Conservation (phyloP, 1,284 basidiomycete genomes). For the Hortiboletus rubellus region DNA sequence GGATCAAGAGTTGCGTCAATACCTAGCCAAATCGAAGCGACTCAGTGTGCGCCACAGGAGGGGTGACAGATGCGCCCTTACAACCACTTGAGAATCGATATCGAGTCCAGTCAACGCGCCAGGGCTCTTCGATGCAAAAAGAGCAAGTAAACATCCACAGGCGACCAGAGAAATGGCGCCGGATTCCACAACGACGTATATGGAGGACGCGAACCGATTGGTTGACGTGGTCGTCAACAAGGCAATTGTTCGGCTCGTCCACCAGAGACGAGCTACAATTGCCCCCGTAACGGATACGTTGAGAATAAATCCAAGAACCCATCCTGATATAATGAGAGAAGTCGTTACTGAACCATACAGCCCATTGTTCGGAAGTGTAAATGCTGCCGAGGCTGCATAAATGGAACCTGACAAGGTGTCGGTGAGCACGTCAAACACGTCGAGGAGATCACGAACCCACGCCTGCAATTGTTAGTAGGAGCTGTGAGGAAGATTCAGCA, state of each 20-base stretch:
- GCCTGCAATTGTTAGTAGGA: not conserved
- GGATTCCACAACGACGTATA: slow-evolving; percentile 7
- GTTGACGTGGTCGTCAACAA: not conserved
- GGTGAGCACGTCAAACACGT: not conserved
- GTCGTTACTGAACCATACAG: not conserved
- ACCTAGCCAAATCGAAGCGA: not conserved
- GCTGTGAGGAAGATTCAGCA: not conserved
- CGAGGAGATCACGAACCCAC: not conserved
- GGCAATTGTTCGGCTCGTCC: not conserved
- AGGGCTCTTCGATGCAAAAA: not conserved
- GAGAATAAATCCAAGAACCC: not conserved
- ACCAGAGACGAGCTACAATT: not conserved
- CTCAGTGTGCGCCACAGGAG: not conserved
- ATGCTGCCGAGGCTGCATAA: not conserved
- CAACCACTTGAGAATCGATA: not conserved
- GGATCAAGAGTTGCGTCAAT: not conserved
- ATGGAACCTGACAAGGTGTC: not conserved
- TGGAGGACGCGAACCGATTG: not conserved
- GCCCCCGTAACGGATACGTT: not conserved
- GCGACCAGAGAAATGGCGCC: not conserved
- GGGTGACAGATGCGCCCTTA: not conserved
- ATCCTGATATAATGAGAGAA: not conserved
- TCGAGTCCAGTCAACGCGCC: not conserved
- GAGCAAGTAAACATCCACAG: not conserved
- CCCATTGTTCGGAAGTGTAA: not conserved